phyloP scores from a whole-genome alignment of 1,139 yeast genomes.

The Sugiyamaella pinicola region DNA sequence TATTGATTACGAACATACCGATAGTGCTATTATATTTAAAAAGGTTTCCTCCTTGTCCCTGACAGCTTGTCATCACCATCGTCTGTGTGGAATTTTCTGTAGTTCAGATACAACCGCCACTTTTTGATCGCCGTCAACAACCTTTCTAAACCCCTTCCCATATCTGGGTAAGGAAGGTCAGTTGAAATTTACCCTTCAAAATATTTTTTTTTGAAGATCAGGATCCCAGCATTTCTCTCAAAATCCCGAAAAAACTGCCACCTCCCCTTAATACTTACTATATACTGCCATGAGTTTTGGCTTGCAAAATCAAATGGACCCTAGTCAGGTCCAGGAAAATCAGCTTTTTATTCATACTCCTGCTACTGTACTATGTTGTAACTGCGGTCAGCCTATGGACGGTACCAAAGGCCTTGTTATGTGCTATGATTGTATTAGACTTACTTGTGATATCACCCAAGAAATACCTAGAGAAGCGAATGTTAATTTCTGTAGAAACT shows the following conservation, averaged over 20 bases:
- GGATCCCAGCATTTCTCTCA: too few species aligned
- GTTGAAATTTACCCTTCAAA: background rate
- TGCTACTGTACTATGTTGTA: slow-evolving; percentile 86
- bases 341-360: slow-evolving; percentile 26
- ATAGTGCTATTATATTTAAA: too few species aligned
- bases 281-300: slow-evolving; percentile 13
- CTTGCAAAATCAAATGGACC: slow-evolving; percentile 15
- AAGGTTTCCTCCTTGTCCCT: too few species aligned
- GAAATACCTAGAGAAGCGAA: slow-evolving; percentile 96
- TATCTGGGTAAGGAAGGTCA: slow-evolving; percentile 14
- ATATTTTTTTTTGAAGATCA: slow-evolving; percentile 2
- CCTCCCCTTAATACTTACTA: too few species aligned
- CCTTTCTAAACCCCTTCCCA: slow-evolving; percentile 2
- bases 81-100: too few species aligned
- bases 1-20: too few species aligned
- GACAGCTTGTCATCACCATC: too few species aligned
- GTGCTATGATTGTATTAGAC: slow-evolving; percentile 96
- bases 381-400: slow-evolving; percentile 98
- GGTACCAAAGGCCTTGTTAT: slow-evolving; percentile 90
- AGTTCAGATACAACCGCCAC: background rate
- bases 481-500: slow-evolving; percentile 91
- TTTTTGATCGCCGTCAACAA: background rate
- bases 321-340: slow-evolving; percentile 18
- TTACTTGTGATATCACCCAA: slow-evolving; percentile 90
- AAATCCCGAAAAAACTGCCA: too few species aligned